Base-by-base conservation (phyloP, 1,284 basidiomycete species). In the Marasmius fiardii region DNA sequence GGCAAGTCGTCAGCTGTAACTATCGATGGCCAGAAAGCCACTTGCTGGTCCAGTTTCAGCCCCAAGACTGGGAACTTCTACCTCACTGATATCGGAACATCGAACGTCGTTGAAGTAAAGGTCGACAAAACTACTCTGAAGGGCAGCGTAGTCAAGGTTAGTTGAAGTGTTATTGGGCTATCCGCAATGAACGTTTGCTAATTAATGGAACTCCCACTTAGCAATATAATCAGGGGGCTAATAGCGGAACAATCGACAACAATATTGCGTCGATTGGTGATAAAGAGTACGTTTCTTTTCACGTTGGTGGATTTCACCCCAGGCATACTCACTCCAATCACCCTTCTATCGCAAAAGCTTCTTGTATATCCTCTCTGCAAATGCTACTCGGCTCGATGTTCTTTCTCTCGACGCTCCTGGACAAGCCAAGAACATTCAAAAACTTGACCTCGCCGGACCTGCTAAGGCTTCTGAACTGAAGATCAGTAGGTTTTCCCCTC, bases 1-100 rank as follows among this genome's bases (percentile, higher is more conserved):
- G 68, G 65, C 26, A 61, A 63, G 51, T 72, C 68, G n/a, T 69
- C 71, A 21, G 70, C 66, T n/a, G 64, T 71, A 6, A 56, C 68
- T 16, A 74, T 80, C 51, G 61, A 64, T 11, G 75, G 74, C 14
- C 77, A 80, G 65, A 59, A 54, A n/a, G 79, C 77, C 31, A 77
- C 72, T 16, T 80, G 78, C 68, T 81, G 79, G 79, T 72, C 73
- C 20, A 68, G 68, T 55, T 77, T 74, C 67, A 76, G 74, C 63
- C 62, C 63, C 43, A 69, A 73, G 66, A 79, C 77, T 1, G 75
- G 75, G 10, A 78, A 75, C 66, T 79, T 77, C 67, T 81, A 76
- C 65, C 61, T 81, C 23, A 76, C 71, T 14, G 79, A 81, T 59
- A 69, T 77, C 54, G 71, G 65, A 23, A 77, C 75, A 14, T 63